These are phyloP conservation scores for Waltiozyma sp. DNA, from an alignment of 1,139 yeast genomes.

Conservation along the genomic window DNA sequence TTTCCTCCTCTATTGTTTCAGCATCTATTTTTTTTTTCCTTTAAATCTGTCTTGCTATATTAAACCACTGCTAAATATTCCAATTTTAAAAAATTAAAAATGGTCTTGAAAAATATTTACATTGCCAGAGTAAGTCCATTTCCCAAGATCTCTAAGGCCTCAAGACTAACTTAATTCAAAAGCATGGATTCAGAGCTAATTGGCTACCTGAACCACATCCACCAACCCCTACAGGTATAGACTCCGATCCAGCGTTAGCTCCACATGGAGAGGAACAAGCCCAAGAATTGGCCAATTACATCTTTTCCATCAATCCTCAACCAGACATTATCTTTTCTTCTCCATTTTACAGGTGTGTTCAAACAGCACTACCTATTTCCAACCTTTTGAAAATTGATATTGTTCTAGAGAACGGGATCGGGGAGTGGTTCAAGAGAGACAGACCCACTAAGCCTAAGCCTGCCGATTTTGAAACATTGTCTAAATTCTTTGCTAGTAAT, in stretches of 20 bases:
- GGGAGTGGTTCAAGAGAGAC: slow-evolving; percentile 55
- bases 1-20: no score
- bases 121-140: slow-evolving; percentile 26
- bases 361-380: slow-evolving; percentile 68
- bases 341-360: slow-evolving; percentile 84
- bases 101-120: slow-evolving; percentile 25
- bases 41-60: no score
- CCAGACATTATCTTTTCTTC: slow-evolving; percentile 63
- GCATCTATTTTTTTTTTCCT: no score
- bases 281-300: slow-evolving; percentile 50
- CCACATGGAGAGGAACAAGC: slow-evolving; percentile 77
- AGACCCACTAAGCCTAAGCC: slow-evolving; percentile 47
- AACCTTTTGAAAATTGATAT: slow-evolving; percentile 43
- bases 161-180: no score
- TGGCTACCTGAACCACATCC: slow-evolving; percentile 75
- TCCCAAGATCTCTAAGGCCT: no score
- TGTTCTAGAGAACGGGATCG: slow-evolving; percentile 59
- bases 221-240: slow-evolving; percentile 70
- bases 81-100: neutral
- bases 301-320: slow-evolving; percentile 31
- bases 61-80: no score
- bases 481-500: slow-evolving; percentile 35
- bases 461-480: slow-evolving; percentile 38
- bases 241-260: slow-evolving; percentile 72
- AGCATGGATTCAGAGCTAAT: slow-evolving; percentile 74